Evolutionary conservation across 768 basidiomycete species (phyloP).

Genomic region (Amanita phalloides): DNA sequence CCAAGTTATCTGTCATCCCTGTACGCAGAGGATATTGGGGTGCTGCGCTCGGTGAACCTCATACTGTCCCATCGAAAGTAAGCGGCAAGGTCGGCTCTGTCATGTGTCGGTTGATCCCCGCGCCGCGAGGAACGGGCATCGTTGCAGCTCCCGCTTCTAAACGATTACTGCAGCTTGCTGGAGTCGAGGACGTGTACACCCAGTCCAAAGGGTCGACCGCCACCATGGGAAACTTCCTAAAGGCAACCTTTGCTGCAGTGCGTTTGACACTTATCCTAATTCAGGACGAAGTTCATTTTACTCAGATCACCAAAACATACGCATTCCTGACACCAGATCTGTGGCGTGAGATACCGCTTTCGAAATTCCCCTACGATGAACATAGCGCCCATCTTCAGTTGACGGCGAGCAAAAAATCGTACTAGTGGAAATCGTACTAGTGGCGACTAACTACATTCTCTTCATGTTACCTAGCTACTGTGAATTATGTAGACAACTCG

Average conservation of each 20-base stretch:
- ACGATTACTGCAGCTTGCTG: constrained; percentile 93
- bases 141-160: constrained; percentile 98
- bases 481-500: too few species aligned
- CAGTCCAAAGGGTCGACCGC: constrained; percentile 97
- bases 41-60: constrained; percentile 95
- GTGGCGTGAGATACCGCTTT: constrained; percentile 90
- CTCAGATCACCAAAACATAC: constrained; percentile 94
- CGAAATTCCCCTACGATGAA: constrained; percentile 90
- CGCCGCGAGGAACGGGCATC: constrained; percentile 97
- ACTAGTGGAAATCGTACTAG: constrained; percentile 53
- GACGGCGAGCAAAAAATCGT: constrained; percentile 69
- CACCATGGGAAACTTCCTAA: constrained; percentile 98
- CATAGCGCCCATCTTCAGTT: constrained; percentile 89
- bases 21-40: constrained; percentile 99
- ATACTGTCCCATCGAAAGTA: constrained; percentile 98
- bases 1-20: constrained; percentile 95
- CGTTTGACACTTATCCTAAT: constrained; percentile 17
- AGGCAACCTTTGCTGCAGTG: constrained; percentile 90
- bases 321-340: constrained; percentile 96
- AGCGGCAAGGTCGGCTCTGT: constrained; percentile 98
- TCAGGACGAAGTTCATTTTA: neutral
- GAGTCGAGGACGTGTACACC: constrained; percentile 96
- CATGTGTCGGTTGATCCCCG: constrained; percentile 98
- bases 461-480: too few species aligned
- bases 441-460: too few species aligned